phyloP scores from a whole-genome alignment of 2,329 filamentous ascomycete species.

The Fusarium liriodendri region DNA sequence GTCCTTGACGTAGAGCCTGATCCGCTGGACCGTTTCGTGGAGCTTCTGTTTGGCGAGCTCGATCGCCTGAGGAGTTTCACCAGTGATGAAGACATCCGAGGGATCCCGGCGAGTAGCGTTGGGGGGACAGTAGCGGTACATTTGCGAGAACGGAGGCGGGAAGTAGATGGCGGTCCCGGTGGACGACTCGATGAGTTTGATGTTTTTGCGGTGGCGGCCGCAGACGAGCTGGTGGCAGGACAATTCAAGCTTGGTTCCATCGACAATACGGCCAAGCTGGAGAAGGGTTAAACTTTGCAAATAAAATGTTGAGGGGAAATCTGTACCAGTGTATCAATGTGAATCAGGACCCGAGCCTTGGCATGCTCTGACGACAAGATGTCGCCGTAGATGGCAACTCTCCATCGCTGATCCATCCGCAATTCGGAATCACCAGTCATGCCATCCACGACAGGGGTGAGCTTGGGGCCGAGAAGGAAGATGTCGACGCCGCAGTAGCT shows the following conservation, averaged over 20 bases:
- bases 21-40: conserved; percentile 83
- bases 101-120: conserved; percentile 85
- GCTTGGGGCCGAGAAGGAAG: conserved; percentile 91
- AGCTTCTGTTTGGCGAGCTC: conserved; percentile 90
- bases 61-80: conserved; percentile 86
- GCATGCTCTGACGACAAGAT: conserved; percentile 96
- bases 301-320: background rate
- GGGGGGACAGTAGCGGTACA: conserved; percentile 89
- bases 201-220: conserved; percentile 94
- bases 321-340: conserved; percentile 91
- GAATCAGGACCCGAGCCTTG: conserved; percentile 94
- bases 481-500: conserved; percentile 94
- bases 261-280: conserved; percentile 79
- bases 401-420: conserved; percentile 88
- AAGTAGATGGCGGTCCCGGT: conserved; percentile 99
- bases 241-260: conserved; percentile 84
- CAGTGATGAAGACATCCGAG: conserved; percentile 94
- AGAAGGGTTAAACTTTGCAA: conserved; percentile 22
- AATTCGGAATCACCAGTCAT: conserved; percentile 84
- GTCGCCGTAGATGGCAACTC: conserved; percentile 94
- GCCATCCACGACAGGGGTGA: conserved; percentile 80
- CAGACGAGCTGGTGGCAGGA: conserved; percentile 93
- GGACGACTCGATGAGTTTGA: conserved; percentile 95
- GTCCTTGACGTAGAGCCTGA: conserved; percentile 91
- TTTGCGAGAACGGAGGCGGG: conserved; percentile 89